Base-by-base conservation (phyloP, 345 rosid species). In the Bruguiera parviflora region DNA sequence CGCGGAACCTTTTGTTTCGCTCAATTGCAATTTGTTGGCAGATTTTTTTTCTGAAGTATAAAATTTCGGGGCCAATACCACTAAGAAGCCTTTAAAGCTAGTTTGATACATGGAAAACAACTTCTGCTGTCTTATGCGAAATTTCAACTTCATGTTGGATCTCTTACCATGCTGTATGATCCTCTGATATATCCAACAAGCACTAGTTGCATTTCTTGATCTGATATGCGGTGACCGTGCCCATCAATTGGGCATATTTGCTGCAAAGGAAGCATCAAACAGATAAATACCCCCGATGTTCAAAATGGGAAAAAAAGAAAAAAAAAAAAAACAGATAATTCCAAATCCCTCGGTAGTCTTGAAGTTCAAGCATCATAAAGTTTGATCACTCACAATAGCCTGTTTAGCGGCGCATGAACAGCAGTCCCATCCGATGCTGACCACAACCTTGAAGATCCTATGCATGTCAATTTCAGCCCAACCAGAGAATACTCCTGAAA, bases 101-200 rank as follows among this genome's bases (percentile, higher is more conserved):
- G 20, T 11, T 8, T 8, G 58, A 64, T 56, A 9, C 16, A 2
- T 21, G 2, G 18, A 56, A 24, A 24, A 56, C 59, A 56, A 24
- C 28, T 8, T 11, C 18, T 24, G 22, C 25, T 56, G 59, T 21
- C 29, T 1, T 24, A 16, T 13, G 3, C 5, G 16, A 13, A 43
- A 3, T 43, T 5, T 13, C 49, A 43, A 56, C 6, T 56, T 56
- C 29, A 56, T 4, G 3, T 56, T 43, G 49, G 49, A 43, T 24
- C 29, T 56, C 31, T 64, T 71, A 77, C 84, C 84, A 25, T 71
- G 71, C 71, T 57, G 0, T 58, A 43, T 8, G 71, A 53, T 56
- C 77, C 72, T 18, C 69, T 72, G 67, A 81, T 75, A 68, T 77
- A 81, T 37, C 81, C 84, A 16, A 81, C 81, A 64, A 81, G 77